phyloP scores from a whole-genome alignment of 768 basidiomycete species.

The Auricularia auricula-judae region DNA sequence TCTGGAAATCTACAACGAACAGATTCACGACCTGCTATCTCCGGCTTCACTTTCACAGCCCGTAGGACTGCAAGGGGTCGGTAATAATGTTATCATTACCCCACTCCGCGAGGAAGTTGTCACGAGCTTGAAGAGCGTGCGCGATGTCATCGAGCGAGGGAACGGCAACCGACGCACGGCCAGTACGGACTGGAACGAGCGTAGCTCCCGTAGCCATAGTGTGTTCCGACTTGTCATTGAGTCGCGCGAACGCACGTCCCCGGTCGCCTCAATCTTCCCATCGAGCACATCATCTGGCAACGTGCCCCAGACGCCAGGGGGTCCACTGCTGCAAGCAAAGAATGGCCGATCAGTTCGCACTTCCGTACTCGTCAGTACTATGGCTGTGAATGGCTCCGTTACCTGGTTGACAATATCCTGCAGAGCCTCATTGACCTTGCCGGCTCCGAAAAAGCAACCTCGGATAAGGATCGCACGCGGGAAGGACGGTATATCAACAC shows the following conservation, averaged over 20 bases:
- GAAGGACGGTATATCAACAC: conserved; percentile 95
- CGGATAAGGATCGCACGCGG: conserved; percentile 87
- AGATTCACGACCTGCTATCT: conserved; percentile 72
- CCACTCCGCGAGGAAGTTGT: conserved; percentile 89
- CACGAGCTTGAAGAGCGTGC: conserved; percentile 78
- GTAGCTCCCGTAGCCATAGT: conserved; percentile 89
- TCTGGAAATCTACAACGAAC: conserved; percentile 95
- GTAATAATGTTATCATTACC: conserved; percentile 49
- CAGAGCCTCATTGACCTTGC: conserved; percentile 93
- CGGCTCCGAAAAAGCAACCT: conserved; percentile 92
- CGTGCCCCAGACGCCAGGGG: conserved; percentile 38
- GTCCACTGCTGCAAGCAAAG: conserved; percentile 60
- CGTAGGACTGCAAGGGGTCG: conserved; percentile 65
- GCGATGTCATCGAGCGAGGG: conserved; percentile 74
- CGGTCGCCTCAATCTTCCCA: neutral
- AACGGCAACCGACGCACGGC: conserved; percentile 84
- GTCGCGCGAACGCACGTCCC: conserved; percentile 53
- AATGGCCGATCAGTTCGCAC: conserved; percentile 73
- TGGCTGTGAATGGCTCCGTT: conserved; percentile 1
- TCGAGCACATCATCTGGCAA: neutral
- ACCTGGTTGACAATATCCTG: neutral
- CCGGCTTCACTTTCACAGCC: conserved; percentile 30
- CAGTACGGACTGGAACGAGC: conserved; percentile 97
- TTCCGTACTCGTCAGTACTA: conserved; percentile 49
- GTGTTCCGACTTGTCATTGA: conserved; percentile 91